Base-by-base conservation (phyloP, 768 basidiomycete species). In the Phylloporus sp. region DNA sequence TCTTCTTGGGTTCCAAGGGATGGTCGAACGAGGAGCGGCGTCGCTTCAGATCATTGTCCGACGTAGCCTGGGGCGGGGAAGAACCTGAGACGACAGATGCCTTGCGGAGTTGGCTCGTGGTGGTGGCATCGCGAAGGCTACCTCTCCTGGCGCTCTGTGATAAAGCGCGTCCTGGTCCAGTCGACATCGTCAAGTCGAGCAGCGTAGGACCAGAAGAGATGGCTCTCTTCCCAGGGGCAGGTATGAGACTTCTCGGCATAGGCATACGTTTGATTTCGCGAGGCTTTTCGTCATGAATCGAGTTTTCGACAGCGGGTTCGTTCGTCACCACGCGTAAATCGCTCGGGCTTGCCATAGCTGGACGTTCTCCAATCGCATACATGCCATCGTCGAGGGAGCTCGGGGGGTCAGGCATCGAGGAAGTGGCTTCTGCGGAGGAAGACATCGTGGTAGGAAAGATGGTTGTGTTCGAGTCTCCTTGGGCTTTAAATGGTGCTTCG, bases 1-100 rank as follows among this genome's bases (percentile, higher is more conserved):
- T n/a, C 22, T 49, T 64, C 36, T 64, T 64, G 33, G 29, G 5
- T 46, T 53, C 28, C 1, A 14, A 23, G 15, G 23, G 20, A 22
- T 5, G 6, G 5, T 36, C 46, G 26, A 42, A 15, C 0, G 48
- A 48, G 18, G 58, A 50, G 6, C 37, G 52, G 18, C 42, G 45
- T 26, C 58, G 61, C 40, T 63, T 61, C 21, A 53, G 36, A 22
- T 23, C 2, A 26, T 18, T 20, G 11, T 28, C 11, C 18, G 3
- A 26, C 14, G n/a, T 27, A 10, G n/a, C 28, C 15, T 43, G 48
- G 4, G 20, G n/a, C 1, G 20, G 14, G 15, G 22, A 6, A 14
- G 55, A 15, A 11, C 27, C 14, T 0, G 34, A 9, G 6, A 29
- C 3, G 11, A 32, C 18, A n/a, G 51, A 39, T 11, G 10, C 22